Percentiles rank a stretch among this genome's conserved stretches.
Evolutionary conservation across 2,329 filamentous ascomycete genomes (phyloP).

Genomic region (Daldinia sp.): DNA sequence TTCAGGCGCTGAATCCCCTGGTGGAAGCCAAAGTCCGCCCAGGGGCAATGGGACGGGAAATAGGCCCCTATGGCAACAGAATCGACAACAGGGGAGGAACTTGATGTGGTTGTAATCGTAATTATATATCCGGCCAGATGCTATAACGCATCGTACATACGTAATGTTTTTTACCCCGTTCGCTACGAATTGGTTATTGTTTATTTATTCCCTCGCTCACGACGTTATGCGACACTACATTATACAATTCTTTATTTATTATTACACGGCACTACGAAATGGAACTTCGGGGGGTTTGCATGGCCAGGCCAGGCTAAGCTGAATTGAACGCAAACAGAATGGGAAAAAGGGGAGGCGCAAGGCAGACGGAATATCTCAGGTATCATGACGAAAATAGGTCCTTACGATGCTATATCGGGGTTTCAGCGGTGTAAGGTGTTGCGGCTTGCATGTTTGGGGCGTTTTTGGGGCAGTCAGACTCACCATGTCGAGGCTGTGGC

Average conservation of each 20-base stretch:
- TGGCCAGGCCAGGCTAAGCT: background rate
- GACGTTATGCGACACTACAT: background rate
- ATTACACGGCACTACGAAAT: background rate
- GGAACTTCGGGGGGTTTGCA: background rate
- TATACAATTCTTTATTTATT: too few relatives aligned
- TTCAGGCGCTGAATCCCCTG: slow-evolving; percentile 9
- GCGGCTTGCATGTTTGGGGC: background rate
- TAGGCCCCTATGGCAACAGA: slow-evolving; percentile 63
- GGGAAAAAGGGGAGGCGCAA: too few relatives aligned
- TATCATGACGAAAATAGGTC: background rate
- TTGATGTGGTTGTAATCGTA: slow-evolving; percentile 55
- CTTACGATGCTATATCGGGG: background rate
- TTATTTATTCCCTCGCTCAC: background rate
- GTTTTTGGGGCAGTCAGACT: background rate
- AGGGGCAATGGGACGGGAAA: slow-evolving; percentile 38
- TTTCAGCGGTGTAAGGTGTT: background rate
- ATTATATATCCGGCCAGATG: background rate
- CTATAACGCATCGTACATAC: slow-evolving; percentile 4
- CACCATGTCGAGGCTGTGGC: background rate
- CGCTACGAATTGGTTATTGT: background rate
- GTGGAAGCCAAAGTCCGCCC: slow-evolving; percentile 20
- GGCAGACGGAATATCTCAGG: background rate
- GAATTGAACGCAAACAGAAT: background rate
- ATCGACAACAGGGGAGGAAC: slow-evolving; percentile 57
- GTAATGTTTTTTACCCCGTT: background rate